These are phyloP conservation scores for Rhizopus stolonifer DNA, from an alignment of 371 early-diverging fungal genomes.

Conservation along the genomic window DNA sequence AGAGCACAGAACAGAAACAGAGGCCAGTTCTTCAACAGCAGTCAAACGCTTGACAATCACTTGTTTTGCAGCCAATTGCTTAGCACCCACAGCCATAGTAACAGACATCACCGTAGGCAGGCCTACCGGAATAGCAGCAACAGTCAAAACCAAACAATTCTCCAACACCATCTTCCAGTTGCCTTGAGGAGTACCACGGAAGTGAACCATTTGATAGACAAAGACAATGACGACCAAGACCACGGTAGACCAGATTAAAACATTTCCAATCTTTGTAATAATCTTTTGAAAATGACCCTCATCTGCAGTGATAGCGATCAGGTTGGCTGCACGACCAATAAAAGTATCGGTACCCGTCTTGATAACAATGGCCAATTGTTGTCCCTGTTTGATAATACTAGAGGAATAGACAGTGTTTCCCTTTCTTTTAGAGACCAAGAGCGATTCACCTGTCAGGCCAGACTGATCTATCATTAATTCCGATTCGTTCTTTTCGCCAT, in stretches of 20 bases:
- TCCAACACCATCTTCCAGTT: conserved; percentile 49
- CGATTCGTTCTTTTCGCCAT: conserved; percentile 66
- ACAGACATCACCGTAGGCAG: conserved; percentile 93
- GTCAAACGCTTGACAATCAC: conserved; percentile 94
- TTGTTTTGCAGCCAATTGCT: conserved; percentile 82
- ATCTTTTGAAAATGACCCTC: conserved; percentile 85
- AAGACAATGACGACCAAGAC: conserved; percentile 77
- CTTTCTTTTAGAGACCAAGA: conserved; percentile 77
- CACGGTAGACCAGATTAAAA: conserved; percentile 69
- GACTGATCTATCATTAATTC: conserved; percentile 87
- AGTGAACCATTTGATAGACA: conserved; percentile 57
- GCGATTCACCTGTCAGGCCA: conserved; percentile 88
- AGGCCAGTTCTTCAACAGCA: conserved; percentile 95
- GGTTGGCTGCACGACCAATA: conserved; percentile 84
- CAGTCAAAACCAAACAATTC: conserved; percentile 80
- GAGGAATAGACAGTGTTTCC: conserved; percentile 78
- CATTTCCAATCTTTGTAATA: conserved; percentile 77
- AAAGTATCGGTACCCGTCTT: conserved; percentile 82
- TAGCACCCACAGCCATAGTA: conserved; percentile 94
- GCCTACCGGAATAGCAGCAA: conserved; percentile 96
- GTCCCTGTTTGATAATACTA: conserved; percentile 80
- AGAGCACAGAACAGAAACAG: conserved; percentile 89
- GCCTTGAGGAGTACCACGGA: conserved; percentile 35
- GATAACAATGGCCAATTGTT: conserved; percentile 77
- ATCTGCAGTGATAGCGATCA: conserved; percentile 80